Conservation (phyloP, 2,329 filamentous ascomycete genomes). For the Aspergillus piperis region DNA sequence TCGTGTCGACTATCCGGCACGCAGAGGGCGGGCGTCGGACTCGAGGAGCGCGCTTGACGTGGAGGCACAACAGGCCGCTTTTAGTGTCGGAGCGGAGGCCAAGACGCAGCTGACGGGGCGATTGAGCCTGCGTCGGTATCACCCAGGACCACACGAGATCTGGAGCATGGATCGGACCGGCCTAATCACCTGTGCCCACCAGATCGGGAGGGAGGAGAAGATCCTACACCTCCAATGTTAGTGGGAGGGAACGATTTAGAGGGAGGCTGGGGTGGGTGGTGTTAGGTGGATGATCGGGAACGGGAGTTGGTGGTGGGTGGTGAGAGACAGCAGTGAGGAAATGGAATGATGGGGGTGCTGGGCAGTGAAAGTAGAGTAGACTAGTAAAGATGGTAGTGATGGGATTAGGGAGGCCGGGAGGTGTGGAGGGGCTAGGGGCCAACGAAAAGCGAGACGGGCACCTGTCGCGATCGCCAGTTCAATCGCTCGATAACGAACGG, state of each 20-base stretch:
- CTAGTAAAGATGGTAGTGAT: background rate
- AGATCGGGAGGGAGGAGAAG: slow-evolving; percentile 22
- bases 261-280: slow-evolving; percentile 11
- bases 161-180: slow-evolving; percentile 38
- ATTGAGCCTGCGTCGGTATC: slow-evolving; percentile 34
- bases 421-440: slow-evolving; percentile 39
- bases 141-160: slow-evolving; percentile 30
- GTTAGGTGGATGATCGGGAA: slow-evolving; percentile 18
- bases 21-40: slow-evolving; percentile 23
- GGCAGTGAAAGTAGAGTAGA: too few species aligned
- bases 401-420: slow-evolving; percentile 28
- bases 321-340: slow-evolving; percentile 16
- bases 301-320: slow-evolving; percentile 6
- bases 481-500: slow-evolving; percentile 23
- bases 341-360: background rate
- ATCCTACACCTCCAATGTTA: slow-evolving; percentile 18
- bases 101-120: slow-evolving; percentile 38
- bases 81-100: slow-evolving; percentile 39
- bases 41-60: slow-evolving; percentile 34
- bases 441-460: slow-evolving; percentile 22
- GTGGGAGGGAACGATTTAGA: slow-evolving; percentile 3
- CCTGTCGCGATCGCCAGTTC: slow-evolving; percentile 25
- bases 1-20: slow-evolving; percentile 16
- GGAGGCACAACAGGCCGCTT: slow-evolving; percentile 34
- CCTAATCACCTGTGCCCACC: slow-evolving; percentile 29